Evolutionary conservation across 306 rosid species (phyloP).

Genomic region (Fagus crenata): DNA sequence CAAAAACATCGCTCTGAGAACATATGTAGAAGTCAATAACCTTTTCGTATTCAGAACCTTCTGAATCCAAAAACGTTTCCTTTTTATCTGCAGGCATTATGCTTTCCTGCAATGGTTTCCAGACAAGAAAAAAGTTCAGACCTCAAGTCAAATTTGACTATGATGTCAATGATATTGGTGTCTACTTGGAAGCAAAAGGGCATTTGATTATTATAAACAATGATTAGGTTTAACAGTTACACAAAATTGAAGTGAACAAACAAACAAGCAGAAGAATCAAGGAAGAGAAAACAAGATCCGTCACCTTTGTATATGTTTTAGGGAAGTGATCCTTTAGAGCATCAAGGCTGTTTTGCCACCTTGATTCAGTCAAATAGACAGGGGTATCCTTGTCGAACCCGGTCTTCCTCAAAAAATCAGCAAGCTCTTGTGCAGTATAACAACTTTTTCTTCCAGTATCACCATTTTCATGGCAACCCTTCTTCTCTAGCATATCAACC

Average conservation of each 20-base stretch:
- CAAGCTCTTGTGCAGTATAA: slow-evolving; percentile 75
- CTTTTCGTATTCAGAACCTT: slow-evolving; percentile 83
- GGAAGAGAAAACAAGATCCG: slow-evolving; percentile 18
- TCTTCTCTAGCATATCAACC: slow-evolving; percentile 72
- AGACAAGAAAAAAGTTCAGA: slow-evolving; percentile 4
- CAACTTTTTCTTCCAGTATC: slow-evolving; percentile 68
- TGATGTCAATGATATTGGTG: neutral
- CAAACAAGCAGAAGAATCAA: neutral
- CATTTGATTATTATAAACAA: slow-evolving; percentile 1
- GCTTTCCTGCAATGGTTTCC: slow-evolving; percentile 67
- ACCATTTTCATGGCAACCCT: slow-evolving; percentile 69
- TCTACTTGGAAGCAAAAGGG: neutral
- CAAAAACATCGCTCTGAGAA: slow-evolving; percentile 70
- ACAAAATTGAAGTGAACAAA: neutral
- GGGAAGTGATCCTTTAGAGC: slow-evolving; percentile 86
- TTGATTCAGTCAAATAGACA: slow-evolving; percentile 82
- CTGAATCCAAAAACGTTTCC: slow-evolving; percentile 57
- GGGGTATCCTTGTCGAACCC: slow-evolving; percentile 84
- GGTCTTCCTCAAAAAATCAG: slow-evolving; percentile 70
- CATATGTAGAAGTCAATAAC: slow-evolving; percentile 81
- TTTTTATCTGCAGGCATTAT: slow-evolving; percentile 88
- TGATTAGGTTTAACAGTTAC: neutral
- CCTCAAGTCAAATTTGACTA: neutral
- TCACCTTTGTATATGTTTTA: slow-evolving; percentile 83
- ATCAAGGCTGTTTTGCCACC: slow-evolving; percentile 84